Evolutionary conservation across 1,139 yeast genomes (phyloP), one percentile per base, ranked within the genome.

Genomic region (Debaryomyces nepalensis): DNA sequence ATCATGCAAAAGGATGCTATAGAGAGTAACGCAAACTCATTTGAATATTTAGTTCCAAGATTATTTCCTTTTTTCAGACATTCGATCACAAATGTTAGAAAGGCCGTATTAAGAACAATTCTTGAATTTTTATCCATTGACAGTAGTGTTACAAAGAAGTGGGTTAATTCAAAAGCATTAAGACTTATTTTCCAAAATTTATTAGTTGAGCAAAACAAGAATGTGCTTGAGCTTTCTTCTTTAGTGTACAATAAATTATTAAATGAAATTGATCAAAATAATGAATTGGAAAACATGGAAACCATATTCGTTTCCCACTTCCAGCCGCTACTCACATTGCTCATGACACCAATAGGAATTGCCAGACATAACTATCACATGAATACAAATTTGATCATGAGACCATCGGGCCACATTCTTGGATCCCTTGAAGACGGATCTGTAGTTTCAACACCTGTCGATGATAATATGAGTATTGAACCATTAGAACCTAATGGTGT

Each of bases 341-440:
- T 90, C 37, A 84, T 88, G 85, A 93, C 98, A 0, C 99, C 99
- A 4, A 86, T 95, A 48, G 99, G 99, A 47, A 82, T 90, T 42
- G 87, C 96, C 2, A 82, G 99, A 50, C 88, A 86, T 59, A 87
- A 85, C 53, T 93, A 88, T 63, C 81, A 82, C 35, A 88, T 95
- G 96, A 84, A 88, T 53, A 73, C 89, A 0, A 68, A 75, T 14
- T 73, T 83, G 40, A 79, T 93, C 33, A 70, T 93, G 59, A 80
- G 89, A 50, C 96, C 98, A 0, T 87, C 96, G 4, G 95, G 95
- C 1, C 75, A 71, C 31, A 66, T 75, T 16, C 66, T 80, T 29
- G 69, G 71, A 3, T 10, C 55, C 3, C 40, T 55, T 14, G 59
- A 59, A 42, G 45, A 55, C 19, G 60, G 53, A 10, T 31, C 34